phyloP scores from a whole-genome alignment of 31 red algal species.

The Odonthalia washingtoniensis region DNA sequence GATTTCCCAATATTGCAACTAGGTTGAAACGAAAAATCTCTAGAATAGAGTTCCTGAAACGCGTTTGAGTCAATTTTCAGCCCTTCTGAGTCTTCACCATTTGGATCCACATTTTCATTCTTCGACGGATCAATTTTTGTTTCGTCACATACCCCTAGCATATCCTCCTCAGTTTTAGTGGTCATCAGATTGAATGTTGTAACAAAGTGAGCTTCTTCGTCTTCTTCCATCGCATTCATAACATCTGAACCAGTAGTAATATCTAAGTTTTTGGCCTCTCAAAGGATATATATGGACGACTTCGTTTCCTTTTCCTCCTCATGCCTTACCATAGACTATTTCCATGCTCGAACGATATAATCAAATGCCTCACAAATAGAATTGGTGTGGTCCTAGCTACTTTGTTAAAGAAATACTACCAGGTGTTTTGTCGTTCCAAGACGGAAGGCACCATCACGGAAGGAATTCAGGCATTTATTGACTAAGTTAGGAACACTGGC shows the following conservation, averaged over 20 bases:
- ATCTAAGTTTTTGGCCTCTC: conserved; percentile 20
- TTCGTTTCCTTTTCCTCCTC: conserved; percentile 42
- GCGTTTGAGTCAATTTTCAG: neutral
- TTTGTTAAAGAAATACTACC: too few relatives aligned
- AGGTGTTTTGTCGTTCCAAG: too few relatives aligned
- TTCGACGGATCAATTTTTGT: neutral
- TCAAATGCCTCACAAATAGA: too few relatives aligned
- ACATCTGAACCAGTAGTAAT: neutral
- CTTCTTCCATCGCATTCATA: conserved; percentile 21
- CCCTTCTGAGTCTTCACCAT: neutral
- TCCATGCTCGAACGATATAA: too few relatives aligned
- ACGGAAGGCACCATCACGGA: too few relatives aligned
- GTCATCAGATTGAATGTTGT: conserved; percentile 58
- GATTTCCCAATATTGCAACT: neutral
- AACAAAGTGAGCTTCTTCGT: conserved; percentile 50
- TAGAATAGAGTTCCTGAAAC: neutral
- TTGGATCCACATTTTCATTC: too few relatives aligned
- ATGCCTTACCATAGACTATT: too few relatives aligned
- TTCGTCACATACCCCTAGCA: conserved; percentile 41
- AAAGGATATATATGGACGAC: conserved; percentile 51
- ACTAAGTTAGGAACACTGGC: too few relatives aligned
- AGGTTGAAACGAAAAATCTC: neutral
- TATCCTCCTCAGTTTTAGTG: conserved; percentile 39
- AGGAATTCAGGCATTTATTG: too few relatives aligned
- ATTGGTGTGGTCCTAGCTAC: too few relatives aligned